Percentiles rank a stretch among this genome's conserved stretches.
Conservation (phyloP, 2,329 filamentous ascomycete genomes). For the Neofusicoccum sp. region DNA sequence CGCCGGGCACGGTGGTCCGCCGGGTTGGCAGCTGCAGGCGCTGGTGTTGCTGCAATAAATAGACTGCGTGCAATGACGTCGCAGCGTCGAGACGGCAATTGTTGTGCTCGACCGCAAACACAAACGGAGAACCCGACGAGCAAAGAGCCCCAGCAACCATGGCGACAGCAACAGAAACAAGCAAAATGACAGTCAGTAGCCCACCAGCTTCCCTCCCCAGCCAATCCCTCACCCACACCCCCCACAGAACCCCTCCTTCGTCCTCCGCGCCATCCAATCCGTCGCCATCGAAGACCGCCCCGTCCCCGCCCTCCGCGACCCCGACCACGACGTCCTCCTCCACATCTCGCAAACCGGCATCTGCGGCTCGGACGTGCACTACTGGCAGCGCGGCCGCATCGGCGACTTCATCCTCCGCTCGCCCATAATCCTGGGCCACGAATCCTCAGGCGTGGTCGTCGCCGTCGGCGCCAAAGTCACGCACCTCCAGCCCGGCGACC, state of each 20-base stretch:
- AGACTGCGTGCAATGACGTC: too few relatives aligned
- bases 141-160: not conserved
- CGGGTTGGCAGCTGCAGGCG: not conserved
- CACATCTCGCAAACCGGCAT: constrained; percentile 21
- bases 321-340: constrained; percentile 20
- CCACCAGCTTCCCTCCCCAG: not conserved
- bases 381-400: constrained; percentile 23
- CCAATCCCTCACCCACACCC: not conserved
- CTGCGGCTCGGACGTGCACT: constrained; percentile 21
- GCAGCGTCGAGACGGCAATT: too few relatives aligned
- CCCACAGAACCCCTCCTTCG: constrained; percentile 47
- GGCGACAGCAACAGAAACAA: not conserved
- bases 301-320: constrained; percentile 30
- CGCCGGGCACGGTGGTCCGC: constrained; percentile 1
- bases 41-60: not conserved
- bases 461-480: constrained; percentile 21
- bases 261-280: constrained; percentile 46
- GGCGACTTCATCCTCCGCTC: constrained; percentile 20
- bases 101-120: too few relatives aligned
- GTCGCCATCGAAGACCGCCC: constrained; percentile 47
- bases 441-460: constrained; percentile 23
- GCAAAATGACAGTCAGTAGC: not conserved
- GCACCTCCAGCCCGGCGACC: constrained; percentile 22
- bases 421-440: constrained; percentile 25
- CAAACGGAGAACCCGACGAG: too few relatives aligned